Base-by-base conservation (phyloP, 1,139 yeast genomes). In the Scheffersomyces titani region DNA sequence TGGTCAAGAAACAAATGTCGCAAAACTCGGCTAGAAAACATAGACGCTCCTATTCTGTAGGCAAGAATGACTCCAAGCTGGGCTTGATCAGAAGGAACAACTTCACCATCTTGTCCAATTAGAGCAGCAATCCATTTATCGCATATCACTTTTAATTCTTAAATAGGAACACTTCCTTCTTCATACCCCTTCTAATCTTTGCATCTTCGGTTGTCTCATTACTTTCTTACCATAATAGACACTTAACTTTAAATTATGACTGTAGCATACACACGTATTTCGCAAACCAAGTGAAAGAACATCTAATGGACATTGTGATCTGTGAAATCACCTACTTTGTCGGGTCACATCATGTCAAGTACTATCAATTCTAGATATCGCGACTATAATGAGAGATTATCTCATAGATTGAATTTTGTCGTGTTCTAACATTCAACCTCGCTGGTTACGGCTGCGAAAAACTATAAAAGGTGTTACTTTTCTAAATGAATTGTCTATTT, bases 31-130 rank as follows among this genome's bases (percentile, higher is more conserved):
- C 61, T 46, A 63, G 64, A 51, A 71, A 67, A 57, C 77, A 76
- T 57, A 70, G 68, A 52, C 67, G 82, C 56, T 72, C 81, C 13
- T 62, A 72, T 61, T 77, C 81, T 22, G 76, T 77, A 48, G 82
- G 82, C 3, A 74, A 70, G 53, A 78, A 78, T 61, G 77, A 72
- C 50, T 65, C 76, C 50, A 78, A 78, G 61, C 65, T 68, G 52
- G 65, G 64, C 49, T 70, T 78, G 54, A 73, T 78, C 45, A 70
- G 66, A 54, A 77, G 77, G 63, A 74, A 71, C 61, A 63, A 60
- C 49, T 71, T 72, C 54, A 60, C 62, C 47, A 65, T 72, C 50
- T 60, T 64, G 53, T 57, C 65, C 19, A 59, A 51, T 47, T 63
- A 52, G 52, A 9, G 40, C 40, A 9, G 13, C 40, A 30, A 30